Evolutionary conservation across 805 yeast genomes (phyloP), one percentile per base, ranked within the genome.

Genomic region (Candida schatavii): DNA sequence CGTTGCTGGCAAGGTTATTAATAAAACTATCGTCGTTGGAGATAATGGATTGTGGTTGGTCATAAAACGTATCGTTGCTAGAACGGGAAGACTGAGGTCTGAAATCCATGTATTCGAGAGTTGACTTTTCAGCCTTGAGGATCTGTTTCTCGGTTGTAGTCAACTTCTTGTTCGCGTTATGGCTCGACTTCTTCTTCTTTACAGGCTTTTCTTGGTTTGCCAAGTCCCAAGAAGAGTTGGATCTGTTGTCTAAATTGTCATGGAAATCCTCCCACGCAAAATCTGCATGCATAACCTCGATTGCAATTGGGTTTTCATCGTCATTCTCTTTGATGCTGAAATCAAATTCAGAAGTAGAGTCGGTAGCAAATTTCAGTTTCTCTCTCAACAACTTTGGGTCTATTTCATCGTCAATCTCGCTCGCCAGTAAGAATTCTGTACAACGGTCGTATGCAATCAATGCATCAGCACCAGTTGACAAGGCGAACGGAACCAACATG

Each of bases 401-500:
- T 22, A 54, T 46, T 20, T 46, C 48, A 3, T 43, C 42, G 20
- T 50, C 41, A 27, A 44, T 53, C 44, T 62, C 66, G n/a, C 48
- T 54, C 27, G 64, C 48, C 29, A 49, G 44, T 28, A 64, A 50
- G 39, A 49, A 62, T 9, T 56, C 64, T 28, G 46, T 50, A 31
- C 60, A 50, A 43, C 67, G 47, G 14, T 45, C 55, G 46, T 69
- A 64, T 0, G 73, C 75, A 50, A 68, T 62, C 30, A 57, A 55
- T 7, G 74, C 75, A 49, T 71, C 76, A 13, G 74, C 70, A 29
- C 70, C 75, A 18, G 72, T 59, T 7, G 74, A 66, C 49, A 71
- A 62, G 9, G 75, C 70, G 45, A 68, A 55, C 4, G 76, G 76
- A 41, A 70, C 56, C 34, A 68, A 56, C 68, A 68, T 64, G 44